These are phyloP conservation scores for Hypsizygus ulmarius DNA, from an alignment of 1,284 basidiomycete species.

Conservation along the genomic window DNA sequence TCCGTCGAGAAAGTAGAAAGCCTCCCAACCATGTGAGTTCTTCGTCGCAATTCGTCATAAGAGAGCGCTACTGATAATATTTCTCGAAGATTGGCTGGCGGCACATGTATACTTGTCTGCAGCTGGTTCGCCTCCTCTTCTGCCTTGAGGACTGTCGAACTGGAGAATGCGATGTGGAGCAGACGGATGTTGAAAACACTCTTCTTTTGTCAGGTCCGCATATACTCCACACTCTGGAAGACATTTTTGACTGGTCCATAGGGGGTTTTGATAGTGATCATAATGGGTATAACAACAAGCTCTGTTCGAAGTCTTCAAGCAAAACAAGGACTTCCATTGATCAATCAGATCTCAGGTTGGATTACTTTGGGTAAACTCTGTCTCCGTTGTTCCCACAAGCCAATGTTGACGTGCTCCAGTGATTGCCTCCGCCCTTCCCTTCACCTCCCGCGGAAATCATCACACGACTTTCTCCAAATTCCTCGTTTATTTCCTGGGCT, in stretches of 20 bases:
- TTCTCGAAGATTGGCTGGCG: slow-evolving; percentile 32
- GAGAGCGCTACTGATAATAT: background rate
- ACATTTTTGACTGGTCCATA: slow-evolving; percentile 17
- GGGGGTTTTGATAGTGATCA: slow-evolving; percentile 42
- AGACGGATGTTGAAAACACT: slow-evolving; percentile 15
- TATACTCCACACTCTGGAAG: background rate
- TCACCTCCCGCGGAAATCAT: slow-evolving; percentile 33
- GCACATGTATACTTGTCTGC: slow-evolving; percentile 18
- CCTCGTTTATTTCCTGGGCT: slow-evolving; percentile 64
- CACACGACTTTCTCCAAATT: slow-evolving; percentile 48
- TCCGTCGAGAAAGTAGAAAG: slow-evolving; percentile 76
- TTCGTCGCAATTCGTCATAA: background rate
- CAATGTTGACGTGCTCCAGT: slow-evolving; percentile 31
- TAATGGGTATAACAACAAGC: slow-evolving; percentile 51
- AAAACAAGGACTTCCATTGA: slow-evolving; percentile 65
- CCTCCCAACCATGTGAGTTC: slow-evolving; percentile 54
- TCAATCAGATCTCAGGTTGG: slow-evolving; percentile 72
- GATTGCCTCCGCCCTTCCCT: slow-evolving; percentile 51
- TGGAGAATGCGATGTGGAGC: slow-evolving; percentile 7
- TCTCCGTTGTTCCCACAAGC: background rate
- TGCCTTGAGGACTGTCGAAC: slow-evolving; percentile 11
- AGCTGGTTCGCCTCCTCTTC: slow-evolving; percentile 11
- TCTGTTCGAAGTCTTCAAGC: slow-evolving; percentile 62
- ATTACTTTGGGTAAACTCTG: slow-evolving; percentile 50
- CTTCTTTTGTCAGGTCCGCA: slow-evolving; percentile 40